Evolutionary conservation across 75 land plant species (phyloP).

Genomic region (Picea glauca): DNA sequence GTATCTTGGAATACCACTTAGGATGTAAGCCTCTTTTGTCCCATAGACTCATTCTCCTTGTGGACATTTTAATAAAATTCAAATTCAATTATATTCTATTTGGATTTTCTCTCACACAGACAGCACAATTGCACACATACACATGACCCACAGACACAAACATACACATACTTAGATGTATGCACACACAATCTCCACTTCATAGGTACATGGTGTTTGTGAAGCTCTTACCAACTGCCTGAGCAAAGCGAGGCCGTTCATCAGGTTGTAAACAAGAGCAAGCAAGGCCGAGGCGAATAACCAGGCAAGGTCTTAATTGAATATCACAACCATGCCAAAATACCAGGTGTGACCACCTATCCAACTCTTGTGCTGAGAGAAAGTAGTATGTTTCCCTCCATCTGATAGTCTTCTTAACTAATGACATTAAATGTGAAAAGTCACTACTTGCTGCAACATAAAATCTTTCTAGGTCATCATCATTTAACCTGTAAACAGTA

Average conservation of each 20-base stretch:
- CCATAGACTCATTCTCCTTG: too few relatives aligned
- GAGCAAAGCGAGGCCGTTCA: conserved; percentile 77
- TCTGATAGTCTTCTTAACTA: conserved; percentile 67
- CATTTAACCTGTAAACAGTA: conserved; percentile 71
- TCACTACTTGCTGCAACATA: conserved; percentile 70
- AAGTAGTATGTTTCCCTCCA: conserved; percentile 75
- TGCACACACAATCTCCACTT: background rate
- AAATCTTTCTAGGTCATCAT: conserved; percentile 78
- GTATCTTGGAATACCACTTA: too few relatives aligned
- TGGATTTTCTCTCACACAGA: too few relatives aligned
- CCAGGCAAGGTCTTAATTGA: conserved; percentile 58
- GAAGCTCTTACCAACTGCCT: conserved; percentile 68
- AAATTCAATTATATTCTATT: too few relatives aligned
- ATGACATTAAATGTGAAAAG: conserved; percentile 38
- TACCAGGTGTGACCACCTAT: conserved; percentile 69
- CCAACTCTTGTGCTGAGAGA: conserved; percentile 62
- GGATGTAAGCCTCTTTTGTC: too few relatives aligned
- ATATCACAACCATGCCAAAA: conserved; percentile 89
- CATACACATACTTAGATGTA: background rate
- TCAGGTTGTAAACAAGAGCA: conserved; percentile 39
- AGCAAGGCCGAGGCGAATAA: conserved; percentile 85
- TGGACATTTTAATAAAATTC: too few relatives aligned
- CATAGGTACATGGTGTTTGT: background rate
- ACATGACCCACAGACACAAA: too few relatives aligned
- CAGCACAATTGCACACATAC: too few relatives aligned